Conservation (phyloP, 192 early-diverging fungal species). For the Spizellomyces punctatus region DNA sequence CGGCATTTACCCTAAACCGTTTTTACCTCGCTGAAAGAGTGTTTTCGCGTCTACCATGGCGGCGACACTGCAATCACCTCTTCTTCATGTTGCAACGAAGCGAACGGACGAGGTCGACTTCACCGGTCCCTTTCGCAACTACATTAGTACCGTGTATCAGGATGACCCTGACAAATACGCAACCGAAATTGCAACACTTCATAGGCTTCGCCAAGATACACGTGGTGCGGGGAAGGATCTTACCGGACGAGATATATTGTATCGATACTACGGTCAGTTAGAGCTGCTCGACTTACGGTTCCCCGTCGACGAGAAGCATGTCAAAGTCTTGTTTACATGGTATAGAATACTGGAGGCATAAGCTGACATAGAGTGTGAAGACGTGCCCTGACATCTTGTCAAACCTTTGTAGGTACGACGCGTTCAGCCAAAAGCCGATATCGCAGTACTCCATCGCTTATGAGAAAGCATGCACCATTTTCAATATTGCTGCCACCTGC, state of each 20-base stretch:
- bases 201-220: conserved; percentile 93
- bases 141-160: conserved; percentile 83
- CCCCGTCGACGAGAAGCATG: conserved; percentile 87
- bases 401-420: conserved; percentile 60
- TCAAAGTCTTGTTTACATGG: conserved; percentile 92
- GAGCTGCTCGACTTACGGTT: conserved; percentile 93
- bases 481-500: conserved; percentile 83
- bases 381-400: background rate
- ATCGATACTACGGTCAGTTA: conserved; percentile 95
- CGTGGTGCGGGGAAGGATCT: conserved; percentile 92
- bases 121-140: conserved; percentile 76
- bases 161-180: conserved; percentile 93
- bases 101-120: conserved; percentile 92
- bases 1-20: too few species aligned
- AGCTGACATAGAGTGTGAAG: background rate
- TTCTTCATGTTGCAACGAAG: conserved; percentile 69
- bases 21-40: too few species aligned
- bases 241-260: conserved; percentile 91
- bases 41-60: background rate
- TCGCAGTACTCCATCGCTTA: conserved; percentile 94
- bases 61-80: conserved; percentile 5
- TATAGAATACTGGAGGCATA: conserved; percentile 33
- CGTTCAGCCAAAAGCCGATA: conserved; percentile 76
- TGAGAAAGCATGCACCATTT: conserved; percentile 95
- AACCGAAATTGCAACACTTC: conserved; percentile 78